Evolutionary conservation across 78 protist species (phyloP).

Genomic region (Dictyostelium capitatum): DNA sequence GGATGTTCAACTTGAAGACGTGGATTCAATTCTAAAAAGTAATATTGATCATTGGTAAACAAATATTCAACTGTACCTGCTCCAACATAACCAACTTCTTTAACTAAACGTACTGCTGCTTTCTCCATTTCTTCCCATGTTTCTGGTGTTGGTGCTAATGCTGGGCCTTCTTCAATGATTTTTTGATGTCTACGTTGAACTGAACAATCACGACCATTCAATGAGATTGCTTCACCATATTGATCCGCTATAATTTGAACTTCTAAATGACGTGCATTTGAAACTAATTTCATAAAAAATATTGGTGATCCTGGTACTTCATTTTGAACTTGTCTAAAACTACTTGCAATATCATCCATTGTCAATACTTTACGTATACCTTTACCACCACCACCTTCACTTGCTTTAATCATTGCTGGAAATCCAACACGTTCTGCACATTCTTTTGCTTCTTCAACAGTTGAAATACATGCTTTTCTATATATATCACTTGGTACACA

Average conservation of each 20-base stretch:
- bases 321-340: constrained; percentile 75
- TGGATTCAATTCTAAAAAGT: constrained; percentile 95
- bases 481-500: constrained; percentile 33
- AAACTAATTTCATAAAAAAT: constrained; percentile 88
- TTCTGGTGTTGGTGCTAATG: constrained; percentile 79
- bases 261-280: constrained; percentile 86
- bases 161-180: constrained; percentile 97
- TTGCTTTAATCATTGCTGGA: constrained; percentile 96
- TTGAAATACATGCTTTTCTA: constrained; percentile 76
- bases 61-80: constrained; percentile 96
- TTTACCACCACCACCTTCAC: constrained; percentile 97
- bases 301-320: constrained; percentile 86
- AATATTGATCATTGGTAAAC: constrained; percentile 82
- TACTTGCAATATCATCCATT: constrained; percentile 52
- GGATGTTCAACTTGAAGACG: constrained; percentile 97
- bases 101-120: constrained; percentile 94
- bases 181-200: constrained; percentile 94
- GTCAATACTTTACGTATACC: constrained; percentile 85
- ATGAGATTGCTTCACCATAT: constrained; percentile 84
- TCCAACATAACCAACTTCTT: constrained; percentile 96
- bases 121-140: constrained; percentile 88
- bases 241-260: constrained; percentile 93
- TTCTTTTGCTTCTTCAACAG: constrained; percentile 59
- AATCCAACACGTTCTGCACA: constrained; percentile 90
- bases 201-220: constrained; percentile 91